Evolutionary conservation across 2,329 filamentous ascomycete genomes (phyloP), one percentile per base, ranked within the genome.

Genomic region (Lecanicillium sp.): DNA sequence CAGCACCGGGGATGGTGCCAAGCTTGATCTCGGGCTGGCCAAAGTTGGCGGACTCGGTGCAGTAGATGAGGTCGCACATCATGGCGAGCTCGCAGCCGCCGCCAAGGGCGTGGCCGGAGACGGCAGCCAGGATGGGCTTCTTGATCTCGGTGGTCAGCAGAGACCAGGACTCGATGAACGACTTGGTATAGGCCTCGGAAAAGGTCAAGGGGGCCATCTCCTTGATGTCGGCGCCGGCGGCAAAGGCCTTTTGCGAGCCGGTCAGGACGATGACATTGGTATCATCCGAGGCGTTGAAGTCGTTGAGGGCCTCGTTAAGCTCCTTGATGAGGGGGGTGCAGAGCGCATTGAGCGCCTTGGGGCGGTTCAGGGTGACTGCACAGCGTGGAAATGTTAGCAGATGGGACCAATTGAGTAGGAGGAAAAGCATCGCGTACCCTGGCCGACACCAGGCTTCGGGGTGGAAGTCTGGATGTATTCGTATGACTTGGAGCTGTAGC

Each of bases 11-110:
- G 40, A 97, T 87, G 3, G 84, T 84, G 18, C 92, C 92, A 3
- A 98, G 73, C 67, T 94, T 96, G 68, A 98, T 87, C 70, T 98
- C 92, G 1, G 92, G 92, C 66, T 97, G 92, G 11, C 92, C 92
- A 58, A 98, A 96, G 53, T 87, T 94, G 48, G 92, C 90, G 13
- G 65, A 77, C 36, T 81, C 73, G 3, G 85, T 89, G 66, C 86
- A 92, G 71, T 97, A 97, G 44, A 98, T 66, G 49, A 97, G 82
- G 60, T 98, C 92, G 56, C 84, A 87, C 92, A 97, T 98, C 72
- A 98, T 84, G 36, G 92, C 89, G 12, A 98, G 76, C 69, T 98
- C 92, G 60, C 92, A 98, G 33, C 92, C 92, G 38, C 92, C 92
- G 18, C 92, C 92, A 2, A 98, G 77, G 3, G 92, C 92, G 57